phyloP scores from a whole-genome alignment of 371 early-diverging fungal species.

The Mycotypha africana region DNA sequence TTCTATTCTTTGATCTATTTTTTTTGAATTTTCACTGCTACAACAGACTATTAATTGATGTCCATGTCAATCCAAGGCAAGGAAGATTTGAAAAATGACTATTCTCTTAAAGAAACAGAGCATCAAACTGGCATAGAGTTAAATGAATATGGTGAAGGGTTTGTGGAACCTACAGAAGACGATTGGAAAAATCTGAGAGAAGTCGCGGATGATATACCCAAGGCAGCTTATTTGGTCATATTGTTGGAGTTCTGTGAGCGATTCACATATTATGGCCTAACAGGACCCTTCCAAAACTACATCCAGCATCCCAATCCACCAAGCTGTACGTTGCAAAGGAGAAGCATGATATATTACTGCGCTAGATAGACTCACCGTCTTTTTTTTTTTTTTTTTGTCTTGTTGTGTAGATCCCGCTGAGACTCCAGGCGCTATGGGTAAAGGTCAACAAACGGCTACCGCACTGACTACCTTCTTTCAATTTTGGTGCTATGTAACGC shows the following conservation, averaged over 20 bases:
- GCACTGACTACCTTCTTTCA: slow-evolving; percentile 73
- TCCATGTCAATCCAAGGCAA: too few relatives aligned
- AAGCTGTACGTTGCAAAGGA: slow-evolving; percentile 21
- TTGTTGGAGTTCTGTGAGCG: slow-evolving; percentile 75
- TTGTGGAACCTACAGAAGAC: slow-evolving; percentile 40
- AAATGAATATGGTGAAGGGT: neutral
- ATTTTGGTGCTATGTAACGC: slow-evolving; percentile 76
- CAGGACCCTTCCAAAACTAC: slow-evolving; percentile 61
- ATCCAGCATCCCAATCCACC: slow-evolving; percentile 46
- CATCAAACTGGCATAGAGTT: neutral
- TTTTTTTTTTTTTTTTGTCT: too few relatives aligned
- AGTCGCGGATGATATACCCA: slow-evolving; percentile 48
- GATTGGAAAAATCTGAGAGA: slow-evolving; percentile 42
- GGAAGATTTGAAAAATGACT: too few relatives aligned
- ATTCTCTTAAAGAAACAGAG: too few relatives aligned
- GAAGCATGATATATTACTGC: neutral
- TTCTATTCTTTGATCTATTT: too few relatives aligned
- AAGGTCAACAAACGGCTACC: slow-evolving; percentile 51
- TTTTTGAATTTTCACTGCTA: too few relatives aligned
- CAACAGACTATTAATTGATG: too few relatives aligned
- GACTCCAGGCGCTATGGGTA: slow-evolving; percentile 42
- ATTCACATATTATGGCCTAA: slow-evolving; percentile 68
- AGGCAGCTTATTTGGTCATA: slow-evolving; percentile 58
- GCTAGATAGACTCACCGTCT: too few relatives aligned
- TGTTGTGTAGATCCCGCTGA: slow-evolving; percentile 30